Conservation (phyloP, 2,329 filamentous ascomycete species). For the Anisogramma anomala region DNA sequence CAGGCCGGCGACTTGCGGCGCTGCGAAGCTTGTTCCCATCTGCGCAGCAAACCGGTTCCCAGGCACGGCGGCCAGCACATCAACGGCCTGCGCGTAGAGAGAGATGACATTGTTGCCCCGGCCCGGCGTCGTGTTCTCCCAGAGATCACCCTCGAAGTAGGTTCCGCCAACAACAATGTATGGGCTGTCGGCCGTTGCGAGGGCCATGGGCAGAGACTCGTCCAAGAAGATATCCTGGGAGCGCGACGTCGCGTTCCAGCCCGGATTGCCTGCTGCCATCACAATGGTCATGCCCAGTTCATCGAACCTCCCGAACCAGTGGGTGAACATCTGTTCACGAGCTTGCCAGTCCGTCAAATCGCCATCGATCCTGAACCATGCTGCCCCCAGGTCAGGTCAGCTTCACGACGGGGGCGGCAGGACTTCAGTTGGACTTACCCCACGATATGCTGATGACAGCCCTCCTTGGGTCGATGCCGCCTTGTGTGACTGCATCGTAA, state of each 20-base stretch:
- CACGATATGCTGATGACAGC: too few species aligned
- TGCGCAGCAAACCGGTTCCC: background rate
- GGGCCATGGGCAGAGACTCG: background rate
- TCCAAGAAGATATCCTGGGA: background rate
- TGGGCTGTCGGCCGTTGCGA: background rate
- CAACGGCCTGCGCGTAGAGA: conserved; percentile 3
- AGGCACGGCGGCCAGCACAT: background rate
- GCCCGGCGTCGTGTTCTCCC: conserved; percentile 1
- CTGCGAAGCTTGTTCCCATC: background rate
- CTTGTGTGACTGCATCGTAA: too few species aligned
- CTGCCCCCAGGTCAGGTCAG: too few species aligned
- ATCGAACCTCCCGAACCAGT: background rate
- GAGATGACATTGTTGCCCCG: background rate
- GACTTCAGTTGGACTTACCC: too few species aligned
- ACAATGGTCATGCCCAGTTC: background rate
- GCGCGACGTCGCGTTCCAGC: background rate
- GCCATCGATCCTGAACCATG: too few species aligned
- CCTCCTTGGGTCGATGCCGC: too few species aligned
- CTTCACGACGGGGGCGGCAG: too few species aligned
- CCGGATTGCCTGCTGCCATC: background rate
- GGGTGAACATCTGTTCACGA: background rate
- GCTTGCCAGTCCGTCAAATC: too few species aligned
- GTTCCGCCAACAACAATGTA: conserved; percentile 4
- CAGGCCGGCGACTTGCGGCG: conserved; percentile 5
- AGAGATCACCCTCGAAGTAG: conserved; percentile 3